A percentile compares a stretch with the other conserved stretches of the same genome.
Conservation (phyloP, 1,139 yeast genomes). For the Nakaseomyces glabratus region DNA sequence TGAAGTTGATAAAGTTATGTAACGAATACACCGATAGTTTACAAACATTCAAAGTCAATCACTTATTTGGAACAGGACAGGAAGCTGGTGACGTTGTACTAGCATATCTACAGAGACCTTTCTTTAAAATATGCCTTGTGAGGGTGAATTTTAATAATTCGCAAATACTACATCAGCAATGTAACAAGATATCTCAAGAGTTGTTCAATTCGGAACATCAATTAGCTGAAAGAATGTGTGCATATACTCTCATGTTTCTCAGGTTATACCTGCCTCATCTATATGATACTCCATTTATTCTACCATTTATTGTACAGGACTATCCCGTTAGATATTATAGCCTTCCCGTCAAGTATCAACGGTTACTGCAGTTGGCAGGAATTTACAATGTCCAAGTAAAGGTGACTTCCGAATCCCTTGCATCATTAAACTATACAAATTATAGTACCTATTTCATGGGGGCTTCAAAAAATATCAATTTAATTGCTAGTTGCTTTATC, state of each 20-base stretch:
- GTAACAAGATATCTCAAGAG: not conserved
- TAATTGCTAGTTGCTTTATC: conserved; percentile 3
- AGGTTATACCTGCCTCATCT: conserved; percentile 3
- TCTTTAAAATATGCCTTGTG: conserved; percentile 4
- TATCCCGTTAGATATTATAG: conserved; percentile 1
- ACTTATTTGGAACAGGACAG: no score
- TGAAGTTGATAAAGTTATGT: no score
- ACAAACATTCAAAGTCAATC: no score
- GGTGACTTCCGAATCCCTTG: conserved; percentile 1
- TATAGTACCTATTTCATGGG: no score
- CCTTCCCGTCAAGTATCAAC: not conserved
- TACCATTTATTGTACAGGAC: conserved; percentile 5
- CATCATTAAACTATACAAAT: not conserved
- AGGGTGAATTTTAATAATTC: conserved; percentile 1
- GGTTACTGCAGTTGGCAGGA: conserved; percentile 1
- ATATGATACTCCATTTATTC: not conserved
- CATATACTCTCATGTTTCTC: not conserved
- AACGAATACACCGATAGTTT: no score
- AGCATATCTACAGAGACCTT: conserved; percentile 5
- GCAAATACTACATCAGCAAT: conserved; percentile 4
- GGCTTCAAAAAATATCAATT: not conserved
- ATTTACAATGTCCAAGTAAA: not conserved
- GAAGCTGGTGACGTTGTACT: conserved; percentile 6
- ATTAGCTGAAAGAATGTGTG: conserved; percentile 2
- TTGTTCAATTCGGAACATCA: conserved; percentile 1